Evolutionary conservation across 768 basidiomycete genomes (phyloP).

Genomic region (Suillus brevipes): DNA sequence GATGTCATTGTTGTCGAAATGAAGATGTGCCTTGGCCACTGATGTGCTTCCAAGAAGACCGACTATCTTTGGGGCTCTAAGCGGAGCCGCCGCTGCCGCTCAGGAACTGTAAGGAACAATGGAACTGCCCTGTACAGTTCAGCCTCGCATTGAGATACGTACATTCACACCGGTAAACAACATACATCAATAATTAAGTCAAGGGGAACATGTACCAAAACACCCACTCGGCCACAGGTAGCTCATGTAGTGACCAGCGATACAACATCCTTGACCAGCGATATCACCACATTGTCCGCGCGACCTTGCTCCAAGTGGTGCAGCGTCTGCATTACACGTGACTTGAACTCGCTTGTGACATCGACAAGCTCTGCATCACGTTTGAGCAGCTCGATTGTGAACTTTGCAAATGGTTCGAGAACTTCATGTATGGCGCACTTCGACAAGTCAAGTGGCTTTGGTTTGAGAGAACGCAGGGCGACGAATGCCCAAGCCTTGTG

Average conservation of each 20-base stretch:
- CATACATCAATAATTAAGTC: neutral
- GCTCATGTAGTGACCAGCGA: neutral
- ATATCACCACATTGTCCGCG: neutral
- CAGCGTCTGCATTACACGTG: constrained; percentile 1
- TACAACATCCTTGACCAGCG: neutral
- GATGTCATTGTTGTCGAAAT: neutral
- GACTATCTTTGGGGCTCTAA: neutral
- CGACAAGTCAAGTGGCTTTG: neutral
- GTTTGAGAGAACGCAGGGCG: constrained; percentile 4
- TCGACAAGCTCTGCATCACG: neutral
- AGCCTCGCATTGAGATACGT: neutral
- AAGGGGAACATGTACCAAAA: neutral
- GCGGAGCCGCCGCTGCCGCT: neutral
- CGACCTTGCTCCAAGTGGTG: constrained; percentile 1
- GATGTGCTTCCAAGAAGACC: neutral
- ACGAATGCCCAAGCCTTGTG: constrained; percentile 11
- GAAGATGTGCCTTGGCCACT: neutral
- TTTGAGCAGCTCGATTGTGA: constrained; percentile 6
- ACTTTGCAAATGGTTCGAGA: constrained; percentile 1
- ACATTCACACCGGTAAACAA: neutral
- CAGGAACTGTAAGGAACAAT: neutral
- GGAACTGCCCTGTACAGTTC: neutral
- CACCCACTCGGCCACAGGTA: neutral
- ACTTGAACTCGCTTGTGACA: constrained; percentile 7
- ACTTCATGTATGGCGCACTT: constrained; percentile 6